Conservation (phyloP, 1,284 basidiomycete genomes). For the Cryptococcus amylolentus region DNA sequence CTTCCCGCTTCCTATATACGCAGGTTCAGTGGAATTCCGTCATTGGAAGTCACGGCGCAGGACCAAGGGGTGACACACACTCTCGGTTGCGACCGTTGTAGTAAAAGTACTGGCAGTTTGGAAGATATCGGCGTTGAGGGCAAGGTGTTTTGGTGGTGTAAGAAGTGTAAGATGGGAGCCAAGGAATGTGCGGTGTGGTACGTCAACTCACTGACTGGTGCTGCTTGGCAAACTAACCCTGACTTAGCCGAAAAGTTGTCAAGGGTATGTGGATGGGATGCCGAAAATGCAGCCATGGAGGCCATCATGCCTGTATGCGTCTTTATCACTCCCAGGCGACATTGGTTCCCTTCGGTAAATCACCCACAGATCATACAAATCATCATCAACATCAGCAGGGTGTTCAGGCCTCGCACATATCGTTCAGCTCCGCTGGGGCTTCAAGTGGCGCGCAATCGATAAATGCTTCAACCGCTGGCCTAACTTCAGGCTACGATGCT, state of each 20-base stretch:
- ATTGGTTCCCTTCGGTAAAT: not conserved
- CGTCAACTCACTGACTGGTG: conserved; percentile 6
- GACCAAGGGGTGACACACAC: conserved; percentile 41
- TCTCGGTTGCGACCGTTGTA: conserved; percentile 32
- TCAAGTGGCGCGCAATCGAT: not conserved
- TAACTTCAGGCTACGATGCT: not conserved
- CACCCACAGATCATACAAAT: not conserved
- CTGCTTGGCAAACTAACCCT: not conserved
- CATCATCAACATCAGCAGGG: not conserved
- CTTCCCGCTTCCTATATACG: conserved; percentile 36
- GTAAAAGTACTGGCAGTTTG: conserved; percentile 38
- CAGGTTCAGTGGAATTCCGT: conserved; percentile 21
- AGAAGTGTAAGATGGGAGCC: conserved; percentile 29
- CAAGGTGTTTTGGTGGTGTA: conserved; percentile 44
- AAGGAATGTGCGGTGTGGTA: conserved; percentile 39
- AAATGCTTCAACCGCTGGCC: not conserved
- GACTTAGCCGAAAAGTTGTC: conserved; percentile 29
- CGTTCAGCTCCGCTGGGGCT: not conserved
- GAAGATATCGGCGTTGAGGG: conserved; percentile 36
- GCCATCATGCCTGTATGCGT: conserved; percentile 41
- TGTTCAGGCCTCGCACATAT: conserved; percentile 4
- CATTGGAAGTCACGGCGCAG: conserved; percentile 24
- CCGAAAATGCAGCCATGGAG: conserved; percentile 39
- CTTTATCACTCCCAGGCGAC: conserved; percentile 22
- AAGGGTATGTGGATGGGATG: conserved; percentile 42